Conservation (phyloP, 192 early-diverging fungal species). For the Backusella mclennaniae region DNA sequence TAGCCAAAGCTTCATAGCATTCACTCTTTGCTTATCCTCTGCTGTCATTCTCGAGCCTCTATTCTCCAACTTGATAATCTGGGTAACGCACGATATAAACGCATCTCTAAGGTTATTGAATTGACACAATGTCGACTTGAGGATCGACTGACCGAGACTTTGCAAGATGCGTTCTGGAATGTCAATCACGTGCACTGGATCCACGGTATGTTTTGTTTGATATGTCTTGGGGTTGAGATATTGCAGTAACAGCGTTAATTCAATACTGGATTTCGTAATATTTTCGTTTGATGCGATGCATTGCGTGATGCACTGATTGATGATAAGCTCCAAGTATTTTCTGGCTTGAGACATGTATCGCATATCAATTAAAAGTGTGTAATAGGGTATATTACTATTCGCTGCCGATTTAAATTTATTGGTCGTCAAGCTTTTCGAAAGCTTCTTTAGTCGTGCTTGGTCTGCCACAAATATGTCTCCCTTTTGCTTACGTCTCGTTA, state of each 20-base stretch:
- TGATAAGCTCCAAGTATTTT: slow-evolving; percentile 6
- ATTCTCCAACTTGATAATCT: slow-evolving; percentile 16
- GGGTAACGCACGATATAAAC: neutral
- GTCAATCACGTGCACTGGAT: slow-evolving; percentile 1
- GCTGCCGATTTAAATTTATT: neutral
- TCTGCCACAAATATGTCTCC: neutral
- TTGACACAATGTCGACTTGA: neutral
- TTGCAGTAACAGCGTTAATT: slow-evolving; percentile 16
- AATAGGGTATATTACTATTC: neutral
- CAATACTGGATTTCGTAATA: neutral
- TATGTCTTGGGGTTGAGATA: slow-evolving; percentile 28
- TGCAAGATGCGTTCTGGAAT: neutral
- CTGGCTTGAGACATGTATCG: slow-evolving; percentile 7
- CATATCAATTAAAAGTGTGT: slow-evolving; percentile 10
- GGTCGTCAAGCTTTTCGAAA: neutral
- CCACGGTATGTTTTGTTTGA: neutral
- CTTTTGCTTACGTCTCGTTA: neutral
- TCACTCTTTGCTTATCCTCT: slow-evolving; percentile 3
- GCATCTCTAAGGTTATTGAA: neutral
- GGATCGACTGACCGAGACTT: slow-evolving; percentile 4
- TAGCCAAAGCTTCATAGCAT: slow-evolving; percentile 30
- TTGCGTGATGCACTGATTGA: slow-evolving; percentile 7
- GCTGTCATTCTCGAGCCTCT: neutral
- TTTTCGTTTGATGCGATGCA: neutral
- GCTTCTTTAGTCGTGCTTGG: neutral